Percentiles rank a stretch among this genome's conserved stretches.
Evolutionary conservation across 2,329 filamentous ascomycete species (phyloP).

Genomic region (Colletotrichum sp.): DNA sequence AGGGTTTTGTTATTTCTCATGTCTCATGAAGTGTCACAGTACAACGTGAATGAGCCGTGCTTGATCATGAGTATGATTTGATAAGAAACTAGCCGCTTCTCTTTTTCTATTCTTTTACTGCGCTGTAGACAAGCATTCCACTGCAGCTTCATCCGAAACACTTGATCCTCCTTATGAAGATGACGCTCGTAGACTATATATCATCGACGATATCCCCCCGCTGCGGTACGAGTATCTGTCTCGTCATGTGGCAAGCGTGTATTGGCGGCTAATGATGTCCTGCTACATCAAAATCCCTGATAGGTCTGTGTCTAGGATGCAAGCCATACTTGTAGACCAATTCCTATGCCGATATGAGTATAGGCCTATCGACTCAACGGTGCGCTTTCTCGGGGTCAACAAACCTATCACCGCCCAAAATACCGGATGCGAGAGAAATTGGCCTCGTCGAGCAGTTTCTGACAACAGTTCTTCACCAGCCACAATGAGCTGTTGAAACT

Average conservation of each 20-base stretch:
- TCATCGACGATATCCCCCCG: background rate
- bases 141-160: background rate
- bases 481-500: background rate
- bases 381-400: background rate
- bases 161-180: background rate
- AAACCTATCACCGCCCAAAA: background rate
- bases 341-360: background rate
- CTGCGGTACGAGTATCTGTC: background rate
- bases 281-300: background rate
- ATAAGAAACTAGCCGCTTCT: background rate
- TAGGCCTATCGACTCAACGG: background rate
- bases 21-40: background rate
- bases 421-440: background rate
- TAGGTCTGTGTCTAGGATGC: background rate
- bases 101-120: background rate
- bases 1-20: background rate
- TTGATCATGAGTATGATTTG: background rate
- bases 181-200: background rate
- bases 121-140: fast-evolving
- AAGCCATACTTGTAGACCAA: background rate
- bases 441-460: background rate
- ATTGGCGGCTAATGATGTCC: background rate
- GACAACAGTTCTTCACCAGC: background rate
- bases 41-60: background rate
- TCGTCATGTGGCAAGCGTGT: background rate